Evolutionary conservation across 345 rosid species (phyloP).

Genomic region (Salix udensis): DNA sequence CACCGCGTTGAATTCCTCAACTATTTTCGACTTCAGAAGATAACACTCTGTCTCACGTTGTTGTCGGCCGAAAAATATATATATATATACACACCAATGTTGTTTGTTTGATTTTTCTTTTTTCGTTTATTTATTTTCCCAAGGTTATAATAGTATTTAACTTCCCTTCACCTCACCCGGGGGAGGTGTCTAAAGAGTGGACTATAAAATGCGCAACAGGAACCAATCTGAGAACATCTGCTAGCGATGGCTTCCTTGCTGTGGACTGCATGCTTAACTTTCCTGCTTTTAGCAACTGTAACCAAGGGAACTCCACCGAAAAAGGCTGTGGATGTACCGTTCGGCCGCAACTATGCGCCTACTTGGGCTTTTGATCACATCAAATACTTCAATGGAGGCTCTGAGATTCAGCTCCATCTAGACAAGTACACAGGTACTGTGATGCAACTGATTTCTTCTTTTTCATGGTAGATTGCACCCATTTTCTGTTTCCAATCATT

Average conservation of each 20-base stretch:
- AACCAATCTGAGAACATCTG: background rate
- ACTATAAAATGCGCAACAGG: background rate
- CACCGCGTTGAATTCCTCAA: too few species aligned
- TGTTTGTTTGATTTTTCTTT: too few species aligned
- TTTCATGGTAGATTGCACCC: too few species aligned
- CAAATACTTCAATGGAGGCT: constrained; percentile 26
- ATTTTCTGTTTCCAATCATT: too few species aligned
- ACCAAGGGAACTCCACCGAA: constrained; percentile 2
- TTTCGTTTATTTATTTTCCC: too few species aligned
- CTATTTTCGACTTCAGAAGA: too few species aligned
- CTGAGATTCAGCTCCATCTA: constrained; percentile 24
- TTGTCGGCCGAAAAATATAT: too few species aligned
- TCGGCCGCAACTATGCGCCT: constrained; percentile 21
- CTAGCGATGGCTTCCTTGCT: constrained; percentile 5
- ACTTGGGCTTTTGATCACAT: constrained; percentile 34
- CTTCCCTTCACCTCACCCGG: background rate
- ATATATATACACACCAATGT: too few species aligned
- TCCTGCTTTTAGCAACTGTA: constrained; percentile 9
- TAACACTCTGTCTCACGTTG: too few species aligned
- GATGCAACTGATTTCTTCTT: too few species aligned
- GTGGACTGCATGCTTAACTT: constrained; percentile 12
- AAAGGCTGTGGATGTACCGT: constrained; percentile 12
- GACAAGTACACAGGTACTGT: constrained; percentile 25
- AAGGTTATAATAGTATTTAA: too few species aligned
- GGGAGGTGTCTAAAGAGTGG: background rate